Percentiles rank a stretch among this genome's conserved stretches.
phyloP scores from a whole-genome alignment of 345 rosid species.

The Conringia planisiliqua region DNA sequence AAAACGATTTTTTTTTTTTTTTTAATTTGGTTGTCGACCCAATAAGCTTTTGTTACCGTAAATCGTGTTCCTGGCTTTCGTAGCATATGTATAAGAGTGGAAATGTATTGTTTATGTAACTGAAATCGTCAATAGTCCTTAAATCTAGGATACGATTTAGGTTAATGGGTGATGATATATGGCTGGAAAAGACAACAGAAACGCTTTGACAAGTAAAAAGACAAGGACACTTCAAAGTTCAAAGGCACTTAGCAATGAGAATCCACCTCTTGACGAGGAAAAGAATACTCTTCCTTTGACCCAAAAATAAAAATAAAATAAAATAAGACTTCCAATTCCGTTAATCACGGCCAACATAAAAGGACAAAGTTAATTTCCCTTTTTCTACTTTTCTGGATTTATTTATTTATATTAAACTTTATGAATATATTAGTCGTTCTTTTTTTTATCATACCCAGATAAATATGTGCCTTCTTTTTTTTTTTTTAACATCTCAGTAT shows the following conservation, averaged over 20 bases:
- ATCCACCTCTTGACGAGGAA: constrained; percentile 19
- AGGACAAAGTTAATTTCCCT: not conserved
- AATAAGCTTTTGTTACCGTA: not conserved
- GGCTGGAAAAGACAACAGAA: constrained; percentile 17
- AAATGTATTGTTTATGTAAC: not conserved
- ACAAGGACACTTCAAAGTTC: constrained; percentile 13
- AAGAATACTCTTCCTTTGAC: not conserved
- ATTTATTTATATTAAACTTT: too few relatives aligned
- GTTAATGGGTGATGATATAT: not conserved
- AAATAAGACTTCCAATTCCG: constrained; percentile 3
- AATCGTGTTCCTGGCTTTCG: not conserved
- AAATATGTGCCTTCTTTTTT: too few relatives aligned
- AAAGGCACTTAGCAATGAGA: constrained; percentile 24
- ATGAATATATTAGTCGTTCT: too few relatives aligned
- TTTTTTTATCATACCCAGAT: too few relatives aligned
- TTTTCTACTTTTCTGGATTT: too few relatives aligned
- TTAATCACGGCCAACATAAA: constrained; percentile 27
- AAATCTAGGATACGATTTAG: not conserved
- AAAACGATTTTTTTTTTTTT: not conserved
- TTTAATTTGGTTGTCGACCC: not conserved
- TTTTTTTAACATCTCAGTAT: too few relatives aligned
- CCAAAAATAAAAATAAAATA: too few relatives aligned
- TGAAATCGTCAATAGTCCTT: not conserved
- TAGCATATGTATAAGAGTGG: not conserved
- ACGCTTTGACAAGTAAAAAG: constrained; percentile 17